Evolutionary conservation across 192 early-diverging fungal species (phyloP).

Genomic region (Hyaloraphidium curvatum): DNA sequence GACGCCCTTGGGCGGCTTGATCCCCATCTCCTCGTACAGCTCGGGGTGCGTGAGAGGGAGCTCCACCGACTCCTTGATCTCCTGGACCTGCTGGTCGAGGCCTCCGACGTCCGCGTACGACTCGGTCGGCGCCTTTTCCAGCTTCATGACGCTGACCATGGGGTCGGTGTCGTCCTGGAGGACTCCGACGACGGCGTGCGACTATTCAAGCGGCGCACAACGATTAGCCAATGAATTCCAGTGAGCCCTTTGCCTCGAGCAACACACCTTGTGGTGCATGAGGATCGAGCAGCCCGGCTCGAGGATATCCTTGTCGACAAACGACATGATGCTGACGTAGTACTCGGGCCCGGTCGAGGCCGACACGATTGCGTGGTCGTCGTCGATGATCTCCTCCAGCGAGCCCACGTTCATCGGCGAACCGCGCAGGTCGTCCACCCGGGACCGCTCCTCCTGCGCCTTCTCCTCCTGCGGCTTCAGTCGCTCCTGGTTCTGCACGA

Average conservation of each 20-base stretch:
- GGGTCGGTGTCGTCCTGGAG: conserved; percentile 88
- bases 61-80: conserved; percentile 71
- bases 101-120: conserved; percentile 97
- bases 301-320: conserved; percentile 96
- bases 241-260: background rate
- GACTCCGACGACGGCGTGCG: conserved; percentile 83
- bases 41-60: conserved; percentile 93
- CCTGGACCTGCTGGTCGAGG: conserved; percentile 75
- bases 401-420: conserved; percentile 91
- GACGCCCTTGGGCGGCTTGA: conserved; percentile 93
- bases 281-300: conserved; percentile 94
- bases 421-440: conserved; percentile 89
- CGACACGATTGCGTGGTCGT: conserved; percentile 96
- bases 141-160: conserved; percentile 99
- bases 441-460: conserved; percentile 72
- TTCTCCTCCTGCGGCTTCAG: conserved; percentile 95
- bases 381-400: conserved; percentile 98
- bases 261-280: conserved; percentile 66
- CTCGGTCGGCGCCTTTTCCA: conserved; percentile 96
- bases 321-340: conserved; percentile 94
- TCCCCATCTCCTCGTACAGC: conserved; percentile 96
- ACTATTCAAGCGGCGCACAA: conserved; percentile 12
- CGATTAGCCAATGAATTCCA: conserved; percentile 10
- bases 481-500: conserved; percentile 95
- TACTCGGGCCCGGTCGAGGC: conserved; percentile 81